Conservation (phyloP, 2,329 filamentous ascomycete genomes). For the Geosmithia putterillii region DNA sequence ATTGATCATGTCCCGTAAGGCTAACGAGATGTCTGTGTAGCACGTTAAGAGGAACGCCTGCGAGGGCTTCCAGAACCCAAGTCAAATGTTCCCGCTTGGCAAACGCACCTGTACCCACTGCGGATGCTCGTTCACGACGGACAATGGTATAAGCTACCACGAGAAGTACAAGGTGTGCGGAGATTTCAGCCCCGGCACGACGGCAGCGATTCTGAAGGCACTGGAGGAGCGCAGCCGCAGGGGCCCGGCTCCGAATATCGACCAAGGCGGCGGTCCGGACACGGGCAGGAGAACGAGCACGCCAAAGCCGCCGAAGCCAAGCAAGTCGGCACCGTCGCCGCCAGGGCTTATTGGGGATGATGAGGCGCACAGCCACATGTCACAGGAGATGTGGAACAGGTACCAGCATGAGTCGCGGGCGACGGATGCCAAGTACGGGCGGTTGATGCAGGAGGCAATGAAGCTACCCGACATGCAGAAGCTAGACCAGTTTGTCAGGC, state of each 20-base stretch:
- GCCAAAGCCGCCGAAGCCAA: neutral
- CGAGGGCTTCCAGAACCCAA: constrained; percentile 3
- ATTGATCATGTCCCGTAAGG: neutral
- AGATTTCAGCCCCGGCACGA: constrained; percentile 11
- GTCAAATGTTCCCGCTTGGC: constrained; percentile 5
- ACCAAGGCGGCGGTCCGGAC: neutral
- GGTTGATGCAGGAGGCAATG: constrained; percentile 28
- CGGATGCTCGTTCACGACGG: constrained; percentile 27
- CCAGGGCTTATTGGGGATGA: too few relatives aligned
- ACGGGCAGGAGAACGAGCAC: neutral
- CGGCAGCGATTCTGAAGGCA: neutral
- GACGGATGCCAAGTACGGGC: constrained; percentile 21
- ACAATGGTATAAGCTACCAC: constrained; percentile 31
- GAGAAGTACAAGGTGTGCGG: constrained; percentile 31
- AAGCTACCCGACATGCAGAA: constrained; percentile 18
- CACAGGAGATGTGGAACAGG: constrained; percentile 6
- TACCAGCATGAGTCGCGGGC: constrained; percentile 12
- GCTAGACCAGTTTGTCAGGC: constrained; percentile 21
- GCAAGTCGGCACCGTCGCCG: too few relatives aligned
- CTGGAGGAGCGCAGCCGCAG: neutral
- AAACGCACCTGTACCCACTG: constrained; percentile 31
- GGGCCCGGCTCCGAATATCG: neutral
- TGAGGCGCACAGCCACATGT: constrained; percentile 33
- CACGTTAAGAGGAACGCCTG: constrained; percentile 15
- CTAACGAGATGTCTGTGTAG: constrained; percentile 7